phyloP scores from a whole-genome alignment of 2,329 filamentous ascomycete species.

The Colletotrichum higginsianum region DNA sequence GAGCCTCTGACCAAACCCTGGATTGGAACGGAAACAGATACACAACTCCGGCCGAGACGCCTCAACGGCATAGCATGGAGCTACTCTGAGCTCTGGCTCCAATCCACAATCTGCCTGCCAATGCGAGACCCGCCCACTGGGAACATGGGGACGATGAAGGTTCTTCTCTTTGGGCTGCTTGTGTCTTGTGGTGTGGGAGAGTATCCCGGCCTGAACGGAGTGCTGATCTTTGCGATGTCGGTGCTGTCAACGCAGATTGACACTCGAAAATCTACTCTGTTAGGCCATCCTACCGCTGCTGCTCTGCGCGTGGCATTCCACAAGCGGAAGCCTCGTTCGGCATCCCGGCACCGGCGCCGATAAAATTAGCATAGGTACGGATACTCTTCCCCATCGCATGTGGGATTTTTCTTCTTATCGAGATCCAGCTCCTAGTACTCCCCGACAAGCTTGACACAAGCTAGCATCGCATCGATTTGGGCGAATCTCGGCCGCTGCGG shows the following conservation, averaged over 20 bases:
- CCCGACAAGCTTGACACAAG: background rate
- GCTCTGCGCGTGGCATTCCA: background rate
- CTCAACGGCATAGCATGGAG: background rate
- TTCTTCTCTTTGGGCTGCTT: background rate
- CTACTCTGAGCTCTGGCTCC: conserved; percentile 3
- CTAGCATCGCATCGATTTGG: background rate
- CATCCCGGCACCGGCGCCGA: background rate
- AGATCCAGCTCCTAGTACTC: background rate
- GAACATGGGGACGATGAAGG: background rate
- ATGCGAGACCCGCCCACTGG: conserved; percentile 7
- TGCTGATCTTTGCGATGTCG: conserved; percentile 15
- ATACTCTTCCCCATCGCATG: background rate
- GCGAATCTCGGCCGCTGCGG: too few relatives aligned
- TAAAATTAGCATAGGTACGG: background rate
- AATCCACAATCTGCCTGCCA: conserved; percentile 18
- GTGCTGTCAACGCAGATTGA: conserved; percentile 6
- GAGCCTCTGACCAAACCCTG: too few relatives aligned
- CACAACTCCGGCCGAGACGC: background rate
- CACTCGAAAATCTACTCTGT: background rate
- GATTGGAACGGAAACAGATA: background rate
- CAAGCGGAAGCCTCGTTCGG: background rate
- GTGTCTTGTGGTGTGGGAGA: background rate
- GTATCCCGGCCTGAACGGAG: conserved; percentile 18
- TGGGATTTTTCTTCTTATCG: background rate
- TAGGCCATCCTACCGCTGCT: background rate